phyloP scores from a whole-genome alignment of 345 rosid genomes.

The Euphorbia tirucalli region DNA sequence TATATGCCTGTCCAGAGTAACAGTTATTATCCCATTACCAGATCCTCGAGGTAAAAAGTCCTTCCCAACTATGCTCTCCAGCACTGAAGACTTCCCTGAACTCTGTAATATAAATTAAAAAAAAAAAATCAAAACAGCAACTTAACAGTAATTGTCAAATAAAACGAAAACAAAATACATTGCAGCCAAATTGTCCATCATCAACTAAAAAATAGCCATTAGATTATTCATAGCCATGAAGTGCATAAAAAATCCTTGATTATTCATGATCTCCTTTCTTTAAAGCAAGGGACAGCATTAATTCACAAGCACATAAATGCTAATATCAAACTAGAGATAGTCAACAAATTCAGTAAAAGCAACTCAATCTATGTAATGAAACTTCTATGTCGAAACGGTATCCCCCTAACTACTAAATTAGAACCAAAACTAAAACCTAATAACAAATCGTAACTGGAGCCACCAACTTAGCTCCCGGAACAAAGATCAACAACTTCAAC shows the following conservation, averaged over 20 bases:
- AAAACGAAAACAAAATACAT: background rate
- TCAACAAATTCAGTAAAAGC: slow-evolving; percentile 1
- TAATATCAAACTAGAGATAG: background rate
- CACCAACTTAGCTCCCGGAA: background rate
- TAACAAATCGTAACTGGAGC: background rate
- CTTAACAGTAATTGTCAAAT: background rate
- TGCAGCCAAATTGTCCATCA: background rate
- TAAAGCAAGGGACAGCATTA: background rate
- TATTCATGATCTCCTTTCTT: background rate
- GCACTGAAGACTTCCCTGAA: slow-evolving; percentile 97
- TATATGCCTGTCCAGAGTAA: background rate
- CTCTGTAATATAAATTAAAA: slow-evolving; percentile 44
- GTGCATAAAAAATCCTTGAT: background rate
- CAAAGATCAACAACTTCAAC: background rate
- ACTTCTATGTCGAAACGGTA: background rate
- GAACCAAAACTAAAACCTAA: background rate
- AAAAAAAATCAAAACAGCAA: background rate
- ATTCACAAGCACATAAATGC: background rate
- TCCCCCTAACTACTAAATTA: background rate
- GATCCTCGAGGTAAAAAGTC: slow-evolving; percentile 99
- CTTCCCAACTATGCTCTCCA: slow-evolving; percentile 97
- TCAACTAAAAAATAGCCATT: background rate
- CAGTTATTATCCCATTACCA: slow-evolving; percentile 45
- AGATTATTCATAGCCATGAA: background rate
- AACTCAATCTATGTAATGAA: background rate